Evolutionary conservation across 2,329 filamentous ascomycete genomes (phyloP), one percentile per base, ranked within the genome.

Genomic region (Hymenoscyphus albidus): DNA sequence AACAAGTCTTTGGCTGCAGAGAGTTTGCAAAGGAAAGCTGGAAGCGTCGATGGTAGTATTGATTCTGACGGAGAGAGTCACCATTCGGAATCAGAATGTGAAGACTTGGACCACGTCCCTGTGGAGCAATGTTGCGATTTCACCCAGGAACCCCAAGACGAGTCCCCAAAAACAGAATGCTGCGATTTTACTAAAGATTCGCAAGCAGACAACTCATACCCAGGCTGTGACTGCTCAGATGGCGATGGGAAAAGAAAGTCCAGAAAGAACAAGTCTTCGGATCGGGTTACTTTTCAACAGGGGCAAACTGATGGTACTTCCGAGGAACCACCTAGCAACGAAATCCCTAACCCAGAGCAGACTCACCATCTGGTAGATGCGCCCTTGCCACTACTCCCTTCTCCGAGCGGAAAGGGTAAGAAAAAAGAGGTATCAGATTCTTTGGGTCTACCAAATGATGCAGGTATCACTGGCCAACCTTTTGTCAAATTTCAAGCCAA

Each of bases 381-480:
- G 13, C 48, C 48, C 10, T 27, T 54, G 13, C 48, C 48, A 44
- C 14, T 16, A 27, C 12, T 54, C 13, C 48, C 48, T 13, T 27
- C 7, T 27, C 18, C 48, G 18, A 22, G 48, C 10, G 48, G 48
- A 54, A 54, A 27, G 48, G 22, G 39, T 13, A 60, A 51, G 27
- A 18, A 16, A 27, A 60, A 51, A 27, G 27, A 31, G 27, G 14
- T 16, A 6, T 54, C 59, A 6, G 59, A 54, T 39, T 22, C 42
- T 18, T n/a, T 42, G 31, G 10, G 42, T 12, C 14, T 54, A 16
- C 40, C 42, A 35, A 48, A n/a, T 48, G 68, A 70, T 39, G 72
- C 73, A 51, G 79, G 78, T 57, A 81, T 80, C 54, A 82, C 78
- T 63, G 80, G 81, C 7, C 78, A 77, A 40, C 81, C 81, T 22